Evolutionary conservation across 2,329 filamentous ascomycete genomes (phyloP), one percentile per base, ranked within the genome.

Genomic region (Akanthomyces muscarius): DNA sequence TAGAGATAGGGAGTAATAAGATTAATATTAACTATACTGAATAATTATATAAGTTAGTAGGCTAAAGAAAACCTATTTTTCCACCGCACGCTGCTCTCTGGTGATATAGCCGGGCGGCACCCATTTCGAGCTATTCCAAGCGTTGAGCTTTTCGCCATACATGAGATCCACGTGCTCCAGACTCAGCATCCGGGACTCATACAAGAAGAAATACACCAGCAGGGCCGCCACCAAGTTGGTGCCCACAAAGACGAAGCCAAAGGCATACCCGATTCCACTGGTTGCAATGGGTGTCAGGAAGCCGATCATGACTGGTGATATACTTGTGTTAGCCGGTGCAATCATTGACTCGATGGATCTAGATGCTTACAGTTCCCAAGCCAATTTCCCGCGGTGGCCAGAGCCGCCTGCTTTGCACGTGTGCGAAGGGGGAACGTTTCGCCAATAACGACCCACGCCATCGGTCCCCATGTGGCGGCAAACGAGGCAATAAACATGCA

Each of bases 401-500:
- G 73, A 28, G 82, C 83, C 28, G 82, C 81, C 70, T 81, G 80
- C 75, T 82, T 82, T 1, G 81, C 80, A 54, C 82, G 76, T 44
- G 82, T 83, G 13, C 84, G 78, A 1, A 83, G 77, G 6, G 86
- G 82, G 71, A 88, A 90, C 54, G 85, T 84, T 72, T 90, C 88
- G 57, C 85, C 85, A 50, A 87, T 84, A 62, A 89, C 82, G 38
- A 86, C 84, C 88, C 88, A 91, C 5, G 86, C 80, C 57, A 90
- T 84, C 0, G 88, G 88, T 14, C 88, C 88, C 87, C 87, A 91
- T 2, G 87, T 89, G 51, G 79, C 66, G 2, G 89, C 89, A 68
- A 90, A 92, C 1, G 84, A 87, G 55, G 86, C 83, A 62, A 92
- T 91, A 75, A 91, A 92, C 78, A 91, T 84, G 74, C 86, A 90